phyloP scores from a whole-genome alignment of 2,329 filamentous ascomycete genomes.

The Paraphoma sp. region DNA sequence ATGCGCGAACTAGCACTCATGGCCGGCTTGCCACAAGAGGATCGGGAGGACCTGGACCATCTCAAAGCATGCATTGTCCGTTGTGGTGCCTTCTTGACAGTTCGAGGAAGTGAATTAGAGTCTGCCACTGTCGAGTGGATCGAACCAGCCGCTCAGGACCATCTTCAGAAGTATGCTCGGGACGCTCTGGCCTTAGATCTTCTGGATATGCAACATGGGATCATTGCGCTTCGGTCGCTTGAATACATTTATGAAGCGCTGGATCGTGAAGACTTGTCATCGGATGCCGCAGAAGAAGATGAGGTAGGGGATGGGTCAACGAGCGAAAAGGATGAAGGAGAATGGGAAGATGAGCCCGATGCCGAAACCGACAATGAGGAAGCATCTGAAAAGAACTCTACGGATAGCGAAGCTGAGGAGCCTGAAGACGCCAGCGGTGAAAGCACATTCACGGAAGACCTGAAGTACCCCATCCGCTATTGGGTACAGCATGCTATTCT shows the following conservation, averaged over 20 bases:
- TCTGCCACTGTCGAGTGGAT: slow-evolving; percentile 31
- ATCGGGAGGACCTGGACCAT: slow-evolving; percentile 16
- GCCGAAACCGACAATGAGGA: slow-evolving; percentile 4
- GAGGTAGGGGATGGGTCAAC: not conserved
- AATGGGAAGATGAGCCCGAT: slow-evolving; percentile 1
- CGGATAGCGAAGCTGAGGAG: not conserved
- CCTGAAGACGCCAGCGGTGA: not conserved
- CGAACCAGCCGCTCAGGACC: slow-evolving; percentile 24
- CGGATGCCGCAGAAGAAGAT: not conserved
- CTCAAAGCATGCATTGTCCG: slow-evolving; percentile 25
- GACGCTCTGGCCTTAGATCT: slow-evolving; percentile 23
- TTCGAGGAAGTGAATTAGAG: slow-evolving; percentile 25
- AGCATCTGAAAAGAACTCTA: not conserved
- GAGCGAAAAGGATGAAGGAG: not conserved
- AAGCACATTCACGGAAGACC: slow-evolving; percentile 1
- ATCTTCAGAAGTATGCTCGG: slow-evolving; percentile 25
- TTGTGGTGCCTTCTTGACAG: slow-evolving; percentile 29
- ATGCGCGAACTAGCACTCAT: slow-evolving; percentile 31
- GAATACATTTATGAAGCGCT: slow-evolving; percentile 21
- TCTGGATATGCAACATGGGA: slow-evolving; percentile 28
- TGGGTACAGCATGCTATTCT: slow-evolving; percentile 31
- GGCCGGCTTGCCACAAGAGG: slow-evolving; percentile 24
- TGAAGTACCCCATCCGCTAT: slow-evolving; percentile 28
- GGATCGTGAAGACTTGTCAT: not conserved
- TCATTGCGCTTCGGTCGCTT: slow-evolving; percentile 30